A percentile compares a stretch with the other conserved stretches of the same genome.
Evolutionary conservation across 108 stramenopile genomes (phyloP).

Genomic region (Aureococcus anophagefferens): DNA sequence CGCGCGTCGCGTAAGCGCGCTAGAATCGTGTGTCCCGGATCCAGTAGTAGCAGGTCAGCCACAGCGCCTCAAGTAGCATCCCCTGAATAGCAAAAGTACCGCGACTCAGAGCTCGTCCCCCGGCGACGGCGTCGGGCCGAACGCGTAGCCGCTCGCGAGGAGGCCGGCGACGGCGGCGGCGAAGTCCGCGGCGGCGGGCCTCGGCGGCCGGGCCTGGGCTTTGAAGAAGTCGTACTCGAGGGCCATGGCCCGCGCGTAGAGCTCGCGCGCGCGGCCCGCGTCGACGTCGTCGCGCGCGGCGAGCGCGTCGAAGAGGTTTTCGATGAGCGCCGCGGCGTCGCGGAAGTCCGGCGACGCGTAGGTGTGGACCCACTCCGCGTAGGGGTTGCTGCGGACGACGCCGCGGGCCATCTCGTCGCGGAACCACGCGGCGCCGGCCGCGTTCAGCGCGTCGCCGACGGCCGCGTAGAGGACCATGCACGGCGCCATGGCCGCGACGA

Average conservation of each 20-base stretch:
- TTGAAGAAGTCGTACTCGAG: background rate
- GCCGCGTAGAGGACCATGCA: background rate
- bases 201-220: too few relatives aligned
- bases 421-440: background rate
- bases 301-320: background rate
- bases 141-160: too few relatives aligned
- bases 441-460: background rate
- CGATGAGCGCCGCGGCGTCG: background rate
- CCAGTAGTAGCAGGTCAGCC: too few relatives aligned
- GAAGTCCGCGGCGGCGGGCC: too few relatives aligned
- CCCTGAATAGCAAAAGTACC: too few relatives aligned
- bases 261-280: background rate
- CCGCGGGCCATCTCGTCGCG: too few relatives aligned
- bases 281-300: background rate
- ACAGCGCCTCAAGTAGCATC: too few relatives aligned
- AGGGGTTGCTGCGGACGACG: background rate
- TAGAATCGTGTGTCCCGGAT: too few relatives aligned
- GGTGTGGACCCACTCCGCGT: background rate
- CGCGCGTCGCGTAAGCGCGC: too few relatives aligned
- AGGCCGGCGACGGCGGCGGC: too few relatives aligned
- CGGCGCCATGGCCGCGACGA: slow-evolving; percentile 3
- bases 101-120: too few relatives aligned
- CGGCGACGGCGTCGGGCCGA: too few relatives aligned
- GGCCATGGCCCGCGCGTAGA: background rate
- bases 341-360: background rate